Conservation (phyloP, 495 filamentous ascomycete species). For the Xylaria nigripes region DNA sequence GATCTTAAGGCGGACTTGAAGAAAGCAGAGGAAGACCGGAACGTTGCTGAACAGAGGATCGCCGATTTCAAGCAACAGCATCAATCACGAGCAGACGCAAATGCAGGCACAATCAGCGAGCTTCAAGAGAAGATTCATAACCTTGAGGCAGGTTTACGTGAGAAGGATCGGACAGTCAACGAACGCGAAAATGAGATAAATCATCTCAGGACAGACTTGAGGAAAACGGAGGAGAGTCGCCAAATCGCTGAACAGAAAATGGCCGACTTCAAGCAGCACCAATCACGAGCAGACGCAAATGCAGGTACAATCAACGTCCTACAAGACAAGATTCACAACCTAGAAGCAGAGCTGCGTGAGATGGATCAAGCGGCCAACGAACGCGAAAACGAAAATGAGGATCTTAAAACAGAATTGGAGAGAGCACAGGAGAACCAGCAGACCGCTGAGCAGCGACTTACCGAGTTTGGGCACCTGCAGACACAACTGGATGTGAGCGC, state of each 20-base stretch:
- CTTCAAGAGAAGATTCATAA: constrained; percentile 23
- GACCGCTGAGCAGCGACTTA: not conserved
- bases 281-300: too few species aligned
- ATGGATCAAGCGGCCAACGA: not conserved
- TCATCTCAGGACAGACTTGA: not conserved
- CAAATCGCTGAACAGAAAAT: not conserved
- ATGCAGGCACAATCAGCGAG: constrained; percentile 9
- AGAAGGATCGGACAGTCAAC: constrained; percentile 57
- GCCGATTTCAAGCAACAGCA: not conserved
- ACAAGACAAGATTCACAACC: not conserved
- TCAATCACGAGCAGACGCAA: too few species aligned
- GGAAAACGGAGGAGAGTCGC: too few species aligned
- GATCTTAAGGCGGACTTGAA: constrained; percentile 26
- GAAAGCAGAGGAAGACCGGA: not conserved
- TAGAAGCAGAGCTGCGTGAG: not conserved
- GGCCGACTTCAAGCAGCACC: not conserved
- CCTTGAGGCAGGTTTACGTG: constrained; percentile 55
- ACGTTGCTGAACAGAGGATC: not conserved
- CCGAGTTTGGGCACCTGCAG: not conserved
- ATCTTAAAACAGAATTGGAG: not conserved
- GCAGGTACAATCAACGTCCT: too few species aligned
- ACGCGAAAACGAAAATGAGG: not conserved
- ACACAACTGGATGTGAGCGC: not conserved
- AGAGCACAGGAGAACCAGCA: not conserved
- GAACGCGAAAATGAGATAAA: constrained; percentile 22